Base-by-base conservation (phyloP, 768 basidiomycete species). In the Lactifluus volemus region DNA sequence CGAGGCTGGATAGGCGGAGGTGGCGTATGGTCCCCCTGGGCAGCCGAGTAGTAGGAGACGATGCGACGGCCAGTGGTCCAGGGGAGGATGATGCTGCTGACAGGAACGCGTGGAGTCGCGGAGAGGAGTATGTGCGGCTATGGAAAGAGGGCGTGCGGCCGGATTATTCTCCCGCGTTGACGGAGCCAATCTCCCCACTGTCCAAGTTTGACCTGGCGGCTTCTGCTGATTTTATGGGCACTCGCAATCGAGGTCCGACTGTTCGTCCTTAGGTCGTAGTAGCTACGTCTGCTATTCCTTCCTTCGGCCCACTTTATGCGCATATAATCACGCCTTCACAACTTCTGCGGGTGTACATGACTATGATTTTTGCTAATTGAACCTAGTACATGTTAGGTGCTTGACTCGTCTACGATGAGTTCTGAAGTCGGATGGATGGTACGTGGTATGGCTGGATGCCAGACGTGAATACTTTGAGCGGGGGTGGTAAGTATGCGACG, bases 71-170 rank as follows among this genome's bases (percentile, higher is more conserved):
- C 2, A 36, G 19, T 9, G 45, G 8, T 11, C 10, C 8, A 3
- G 34, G 14, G 2, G 30, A 3, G 2, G 32, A 14, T 9, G 19
- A 29, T 1, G n/a, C 4, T 11, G 69, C 67, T 29, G 54, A 77
- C n/a, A 70, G 70, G 32, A 73, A 73, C 34, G 73, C 80, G 60
- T 92, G 88, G 87, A 81, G 85, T n/a, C 79, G 80, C 65, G 91
- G 89, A 17, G 77, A 81, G 67, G 79, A 86, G 66, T 92, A 92
- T 70, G 77, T 84, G 56, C 78, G 80, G 62, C 70, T 88, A 67
- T 90, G 88, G 84, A 83, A 84, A 71, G 77, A 84, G 48, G 88
- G 87, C 32, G 72, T 84, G 17, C 77, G 83, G 57, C 87, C 88
- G 11, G 78, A 79, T 51, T 91, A 89, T 72, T 77, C 83, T 34